phyloP scores from a whole-genome alignment of 2,329 filamentous ascomycete species.

The Monosporascus sp. region DNA sequence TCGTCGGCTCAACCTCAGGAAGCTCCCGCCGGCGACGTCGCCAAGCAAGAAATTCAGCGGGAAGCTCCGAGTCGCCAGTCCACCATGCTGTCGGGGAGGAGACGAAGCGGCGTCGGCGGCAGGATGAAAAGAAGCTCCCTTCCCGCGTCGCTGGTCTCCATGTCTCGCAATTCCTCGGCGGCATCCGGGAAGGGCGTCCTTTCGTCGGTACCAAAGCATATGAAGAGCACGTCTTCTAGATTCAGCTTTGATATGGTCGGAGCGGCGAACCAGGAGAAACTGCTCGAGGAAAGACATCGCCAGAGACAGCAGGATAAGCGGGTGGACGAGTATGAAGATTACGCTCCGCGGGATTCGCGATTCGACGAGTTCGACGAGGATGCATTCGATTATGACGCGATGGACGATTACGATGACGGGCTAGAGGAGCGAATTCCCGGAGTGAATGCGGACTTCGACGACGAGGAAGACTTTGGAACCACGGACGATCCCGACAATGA shows the following conservation, averaged over 20 bases:
- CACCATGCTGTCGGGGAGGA: constrained; percentile 2
- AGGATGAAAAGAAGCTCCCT: constrained; percentile 19
- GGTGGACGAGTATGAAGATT: constrained; percentile 28
- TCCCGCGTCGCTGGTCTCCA: constrained; percentile 31
- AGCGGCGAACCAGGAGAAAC: constrained; percentile 60
- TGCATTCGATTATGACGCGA: constrained; percentile 54
- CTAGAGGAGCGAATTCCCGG: constrained; percentile 63
- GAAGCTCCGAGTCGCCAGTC: constrained; percentile 6
- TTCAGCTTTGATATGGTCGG: constrained; percentile 81
- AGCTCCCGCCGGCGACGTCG: constrained; percentile 19
- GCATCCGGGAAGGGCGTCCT: constrained; percentile 39
- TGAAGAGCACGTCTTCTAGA: constrained; percentile 72
- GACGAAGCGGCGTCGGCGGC: constrained; percentile 7
- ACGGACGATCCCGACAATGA: constrained; percentile 46
- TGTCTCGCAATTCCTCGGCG: constrained; percentile 48
- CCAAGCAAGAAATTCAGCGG: constrained; percentile 15
- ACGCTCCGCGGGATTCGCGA: constrained; percentile 40
- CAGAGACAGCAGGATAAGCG: constrained; percentile 60
- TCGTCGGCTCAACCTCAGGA: constrained; percentile 29
- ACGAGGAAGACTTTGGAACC: constrained; percentile 34
- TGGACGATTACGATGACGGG: constrained; percentile 61
- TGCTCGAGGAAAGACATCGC: constrained; percentile 68
- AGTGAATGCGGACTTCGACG: constrained; percentile 41
- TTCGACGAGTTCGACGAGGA: constrained; percentile 61
- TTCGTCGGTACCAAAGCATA: constrained; percentile 53